Evolutionary conservation across 345 rosid species (phyloP).

Genomic region (Bruguiera sexangula): DNA sequence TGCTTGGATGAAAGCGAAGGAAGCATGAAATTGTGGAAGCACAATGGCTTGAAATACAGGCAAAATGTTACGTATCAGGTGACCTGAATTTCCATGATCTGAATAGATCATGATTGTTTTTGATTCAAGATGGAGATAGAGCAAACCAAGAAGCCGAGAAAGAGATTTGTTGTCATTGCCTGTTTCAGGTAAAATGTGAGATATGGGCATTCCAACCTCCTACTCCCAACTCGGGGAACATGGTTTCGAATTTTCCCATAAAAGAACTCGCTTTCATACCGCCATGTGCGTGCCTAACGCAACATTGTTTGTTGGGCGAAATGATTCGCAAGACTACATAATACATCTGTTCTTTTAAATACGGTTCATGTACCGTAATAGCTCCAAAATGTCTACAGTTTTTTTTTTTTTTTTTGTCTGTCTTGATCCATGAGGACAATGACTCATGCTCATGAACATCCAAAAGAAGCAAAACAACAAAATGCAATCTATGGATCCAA

Average conservation of each 20-base stretch:
- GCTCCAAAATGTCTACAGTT: not conserved
- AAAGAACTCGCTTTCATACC: not conserved
- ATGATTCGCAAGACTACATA: not conserved
- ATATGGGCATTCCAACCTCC: slow-evolving; percentile 10
- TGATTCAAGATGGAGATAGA: not conserved
- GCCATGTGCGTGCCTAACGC: not conserved
- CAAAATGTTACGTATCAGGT: too few relatives aligned
- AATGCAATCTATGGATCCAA: not conserved
- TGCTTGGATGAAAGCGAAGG: not conserved
- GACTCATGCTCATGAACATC: not conserved
- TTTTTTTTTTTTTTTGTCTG: not conserved
- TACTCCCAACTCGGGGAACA: slow-evolving; percentile 9
- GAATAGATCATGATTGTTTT: not conserved
- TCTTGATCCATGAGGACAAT: not conserved
- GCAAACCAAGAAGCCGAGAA: slow-evolving; percentile 2
- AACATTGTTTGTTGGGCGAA: not conserved
- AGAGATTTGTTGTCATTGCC: slow-evolving; percentile 11
- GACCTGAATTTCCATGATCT: not conserved
- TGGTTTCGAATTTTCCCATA: not conserved
- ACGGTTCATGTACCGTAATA: not conserved
- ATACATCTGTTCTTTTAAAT: not conserved
- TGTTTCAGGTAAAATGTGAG: not conserved
- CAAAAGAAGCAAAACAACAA: not conserved
- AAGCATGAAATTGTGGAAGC: not conserved
- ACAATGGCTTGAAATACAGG: too few relatives aligned